Percentiles rank a stretch among this genome's conserved stretches.
These are phyloP conservation scores for Yamadazyma paraphyllophila DNA, from an alignment of 805 yeast species.

Conservation along the genomic window DNA sequence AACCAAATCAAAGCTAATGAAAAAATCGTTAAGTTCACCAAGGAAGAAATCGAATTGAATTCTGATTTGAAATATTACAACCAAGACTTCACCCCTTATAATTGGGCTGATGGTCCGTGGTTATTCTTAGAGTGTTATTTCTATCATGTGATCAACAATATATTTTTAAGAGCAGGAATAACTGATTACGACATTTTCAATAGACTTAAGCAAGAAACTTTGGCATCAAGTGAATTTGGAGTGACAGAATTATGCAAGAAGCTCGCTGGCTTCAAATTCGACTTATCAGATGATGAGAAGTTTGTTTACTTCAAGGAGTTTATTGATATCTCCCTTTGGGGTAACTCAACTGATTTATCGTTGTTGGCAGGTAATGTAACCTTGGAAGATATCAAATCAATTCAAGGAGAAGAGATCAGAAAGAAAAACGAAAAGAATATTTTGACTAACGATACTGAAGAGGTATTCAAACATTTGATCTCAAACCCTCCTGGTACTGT, in stretches of 20 bases:
- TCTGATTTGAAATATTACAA: constrained; percentile 58
- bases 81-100: constrained; percentile 32
- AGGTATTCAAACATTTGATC: constrained; percentile 56
- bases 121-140: constrained; percentile 79
- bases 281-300: constrained; percentile 38
- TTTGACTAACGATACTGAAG: constrained; percentile 67
- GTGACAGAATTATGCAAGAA: constrained; percentile 78
- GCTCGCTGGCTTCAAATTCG: constrained; percentile 35
- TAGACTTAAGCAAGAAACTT: constrained; percentile 67
- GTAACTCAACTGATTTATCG: constrained; percentile 95
- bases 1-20: constrained; percentile 33
- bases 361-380: constrained; percentile 79
- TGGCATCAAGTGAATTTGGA: constrained; percentile 70
- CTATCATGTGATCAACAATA: constrained; percentile 61
- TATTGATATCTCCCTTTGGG: constrained; percentile 90
- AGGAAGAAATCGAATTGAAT: constrained; percentile 40
- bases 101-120: constrained; percentile 93
- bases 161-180: constrained; percentile 29
- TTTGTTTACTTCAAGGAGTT: constrained; percentile 74
- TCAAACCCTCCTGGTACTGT: constrained; percentile 44
- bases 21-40: constrained; percentile 26
- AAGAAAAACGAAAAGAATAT: constrained; percentile 78
- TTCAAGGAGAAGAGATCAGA: constrained; percentile 88
- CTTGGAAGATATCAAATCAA: constrained; percentile 81
- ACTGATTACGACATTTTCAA: constrained; percentile 68